Percentiles rank a stretch among this genome's conserved stretches.
phyloP scores from a whole-genome alignment of 2,329 filamentous ascomycete genomes.

The Talaromyces sp. region DNA sequence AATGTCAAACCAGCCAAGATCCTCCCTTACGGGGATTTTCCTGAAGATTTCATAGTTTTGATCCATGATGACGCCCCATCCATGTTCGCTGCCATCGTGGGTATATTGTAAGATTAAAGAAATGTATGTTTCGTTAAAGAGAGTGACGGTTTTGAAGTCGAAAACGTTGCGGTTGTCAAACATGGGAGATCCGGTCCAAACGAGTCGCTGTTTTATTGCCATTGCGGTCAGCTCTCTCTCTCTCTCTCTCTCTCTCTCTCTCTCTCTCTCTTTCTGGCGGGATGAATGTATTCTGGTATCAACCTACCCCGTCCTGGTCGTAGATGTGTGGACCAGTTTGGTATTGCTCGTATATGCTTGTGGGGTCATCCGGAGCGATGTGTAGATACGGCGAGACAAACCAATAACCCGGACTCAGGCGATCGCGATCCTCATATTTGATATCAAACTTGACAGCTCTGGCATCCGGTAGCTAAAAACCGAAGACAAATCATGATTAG shows the following conservation, averaged over 20 bases:
- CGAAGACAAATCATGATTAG: conserved; percentile 1
- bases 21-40: conserved; percentile 35
- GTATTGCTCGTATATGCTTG: conserved; percentile 38
- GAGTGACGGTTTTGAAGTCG: conserved; percentile 48
- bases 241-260: too few species aligned
- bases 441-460: conserved; percentile 32
- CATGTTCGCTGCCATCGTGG: conserved; percentile 40
- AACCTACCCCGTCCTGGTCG: conserved; percentile 49
- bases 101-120: conserved; percentile 44
- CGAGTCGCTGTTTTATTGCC: conserved; percentile 38
- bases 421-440: conserved; percentile 28
- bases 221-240: background rate
- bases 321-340: conserved; percentile 56
- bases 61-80: conserved; percentile 53
- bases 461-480: conserved; percentile 30
- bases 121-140: conserved; percentile 48
- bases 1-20: conserved; percentile 36
- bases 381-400: conserved; percentile 51
- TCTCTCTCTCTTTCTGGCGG: too few species aligned
- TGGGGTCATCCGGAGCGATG: conserved; percentile 29
- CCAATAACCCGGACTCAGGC: conserved; percentile 49
- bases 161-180: conserved; percentile 51
- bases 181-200: conserved; percentile 51
- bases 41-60: conserved; percentile 49
- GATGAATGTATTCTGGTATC: background rate